Evolutionary conservation across 306 rosid species (phyloP).

Genomic region (Prunus salicina): DNA sequence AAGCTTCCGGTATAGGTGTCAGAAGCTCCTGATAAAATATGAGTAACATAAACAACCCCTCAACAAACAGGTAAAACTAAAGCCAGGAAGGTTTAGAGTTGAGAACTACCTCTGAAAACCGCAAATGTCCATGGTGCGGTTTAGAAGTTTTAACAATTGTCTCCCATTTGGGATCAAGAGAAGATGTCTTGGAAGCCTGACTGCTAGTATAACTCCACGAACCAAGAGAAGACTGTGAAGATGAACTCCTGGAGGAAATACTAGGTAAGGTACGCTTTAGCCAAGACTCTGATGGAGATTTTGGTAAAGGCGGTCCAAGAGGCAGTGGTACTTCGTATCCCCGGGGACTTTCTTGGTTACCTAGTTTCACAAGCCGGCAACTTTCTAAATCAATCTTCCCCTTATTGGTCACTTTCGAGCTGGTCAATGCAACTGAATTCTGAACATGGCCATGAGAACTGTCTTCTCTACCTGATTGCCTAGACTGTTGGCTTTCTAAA

Average conservation of each 20-base stretch:
- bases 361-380: constrained; percentile 18
- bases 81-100: constrained; percentile 23
- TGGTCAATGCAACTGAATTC: constrained; percentile 17
- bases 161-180: constrained; percentile 48
- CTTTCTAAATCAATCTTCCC: constrained; percentile 34
- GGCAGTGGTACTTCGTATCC: constrained; percentile 28
- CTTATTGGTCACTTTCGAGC: constrained; percentile 23
- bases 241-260: constrained; percentile 45
- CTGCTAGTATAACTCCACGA: constrained; percentile 18
- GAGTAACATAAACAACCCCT: constrained; percentile 15
- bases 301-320: constrained; percentile 62
- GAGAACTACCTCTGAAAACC: constrained; percentile 59
- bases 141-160: constrained; percentile 51
- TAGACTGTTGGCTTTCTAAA: constrained; percentile 26
- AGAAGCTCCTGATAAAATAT: constrained; percentile 52
- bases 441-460: constrained; percentile 15
- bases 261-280: constrained; percentile 68
- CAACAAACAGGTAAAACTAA: constrained; percentile 5
- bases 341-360: constrained; percentile 23
- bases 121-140: constrained; percentile 35
- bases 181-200: constrained; percentile 19
- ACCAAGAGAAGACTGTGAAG: constrained; percentile 40
- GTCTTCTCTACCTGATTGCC: constrained; percentile 21
- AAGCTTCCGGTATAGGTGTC: constrained; percentile 67
- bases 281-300: constrained; percentile 97